Evolutionary conservation across 768 basidiomycete species (phyloP).

Genomic region (Leccinellum rugosiceps): DNA sequence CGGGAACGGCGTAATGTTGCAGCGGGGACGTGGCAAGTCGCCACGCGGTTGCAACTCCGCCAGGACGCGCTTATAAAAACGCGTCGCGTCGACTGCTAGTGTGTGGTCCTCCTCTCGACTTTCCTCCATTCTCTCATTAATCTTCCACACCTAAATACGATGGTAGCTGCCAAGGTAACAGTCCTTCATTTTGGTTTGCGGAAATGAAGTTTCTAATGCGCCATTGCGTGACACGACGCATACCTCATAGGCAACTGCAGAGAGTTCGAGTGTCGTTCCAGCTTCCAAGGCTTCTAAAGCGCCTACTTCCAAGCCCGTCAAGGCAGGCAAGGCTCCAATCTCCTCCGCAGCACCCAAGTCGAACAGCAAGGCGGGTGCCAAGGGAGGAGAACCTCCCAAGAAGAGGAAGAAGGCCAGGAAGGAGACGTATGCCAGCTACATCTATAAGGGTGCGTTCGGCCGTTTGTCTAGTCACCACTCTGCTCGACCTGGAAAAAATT

Average conservation of each 20-base stretch:
- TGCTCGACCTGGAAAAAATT: neutral
- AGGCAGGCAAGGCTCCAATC: slow-evolving; percentile 52
- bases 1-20: too few relatives aligned
- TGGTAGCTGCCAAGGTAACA: slow-evolving; percentile 4
- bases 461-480: neutral
- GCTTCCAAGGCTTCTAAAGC: slow-evolving; percentile 31
- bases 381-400: slow-evolving; percentile 42
- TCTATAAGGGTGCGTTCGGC: slow-evolving; percentile 48
- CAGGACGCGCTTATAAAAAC: slow-evolving; percentile 15
- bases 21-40: too few relatives aligned
- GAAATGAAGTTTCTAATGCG: neutral
- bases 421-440: slow-evolving; percentile 64
- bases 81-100: slow-evolving; percentile 5
- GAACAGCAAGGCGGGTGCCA: slow-evolving; percentile 25
- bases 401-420: slow-evolving; percentile 54
- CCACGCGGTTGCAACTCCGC: slow-evolving; percentile 13
- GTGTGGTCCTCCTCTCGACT: neutral
- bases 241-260: neutral
- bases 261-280: slow-evolving; percentile 15
- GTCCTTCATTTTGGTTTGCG: too few relatives aligned
- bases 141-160: neutral
- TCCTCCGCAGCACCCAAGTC: slow-evolving; percentile 37
- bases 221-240: neutral
- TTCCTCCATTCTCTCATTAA: too few relatives aligned
- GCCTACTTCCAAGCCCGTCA: slow-evolving; percentile 46